These are phyloP conservation scores for Immersiella caudata DNA, from an alignment of 495 filamentous ascomycete genomes.

Conservation along the genomic window DNA sequence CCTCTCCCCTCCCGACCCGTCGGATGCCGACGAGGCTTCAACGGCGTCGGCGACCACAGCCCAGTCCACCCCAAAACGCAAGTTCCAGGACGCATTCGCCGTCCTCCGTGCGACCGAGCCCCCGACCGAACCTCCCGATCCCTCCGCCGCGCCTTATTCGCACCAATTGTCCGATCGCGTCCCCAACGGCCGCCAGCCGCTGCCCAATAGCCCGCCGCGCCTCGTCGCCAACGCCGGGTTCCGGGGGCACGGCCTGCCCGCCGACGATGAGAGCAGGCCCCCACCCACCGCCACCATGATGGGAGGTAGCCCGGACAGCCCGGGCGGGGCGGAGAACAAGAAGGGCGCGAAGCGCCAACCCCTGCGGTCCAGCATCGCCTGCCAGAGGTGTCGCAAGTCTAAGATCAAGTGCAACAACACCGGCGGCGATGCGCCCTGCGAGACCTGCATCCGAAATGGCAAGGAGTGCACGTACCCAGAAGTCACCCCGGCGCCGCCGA, in stretches of 20 bases:
- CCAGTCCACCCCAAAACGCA: constrained; percentile 39
- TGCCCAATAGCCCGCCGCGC: constrained; percentile 36
- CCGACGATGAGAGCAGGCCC: constrained; percentile 35
- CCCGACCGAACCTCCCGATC: constrained; percentile 27
- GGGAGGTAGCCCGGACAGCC: constrained; percentile 35
- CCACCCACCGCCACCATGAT: constrained; percentile 29
- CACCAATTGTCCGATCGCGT: constrained; percentile 24
- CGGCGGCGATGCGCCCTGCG: constrained; percentile 66
- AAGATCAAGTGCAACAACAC: constrained; percentile 85
- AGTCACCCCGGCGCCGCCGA: constrained; percentile 57
- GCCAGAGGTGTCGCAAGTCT: constrained; percentile 73
- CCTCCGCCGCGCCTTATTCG: constrained; percentile 16
- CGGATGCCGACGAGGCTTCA: constrained; percentile 42
- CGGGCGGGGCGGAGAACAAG: constrained; percentile 43
- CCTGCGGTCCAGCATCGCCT: constrained; percentile 84
- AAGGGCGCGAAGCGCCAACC: constrained; percentile 52
- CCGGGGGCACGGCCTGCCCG: constrained; percentile 25
- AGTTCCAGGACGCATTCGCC: constrained; percentile 42
- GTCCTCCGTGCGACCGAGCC: constrained; percentile 29
- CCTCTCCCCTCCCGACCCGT: constrained; percentile 49
- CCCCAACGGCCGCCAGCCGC: constrained; percentile 33
- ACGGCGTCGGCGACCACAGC: constrained; percentile 32
- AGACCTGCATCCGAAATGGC: constrained; percentile 73
- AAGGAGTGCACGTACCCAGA: constrained; percentile 78
- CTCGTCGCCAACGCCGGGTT: constrained; percentile 25